Conservation (phyloP, 1,284 basidiomycete genomes). For the Mycosarcoma mackinlayi region DNA sequence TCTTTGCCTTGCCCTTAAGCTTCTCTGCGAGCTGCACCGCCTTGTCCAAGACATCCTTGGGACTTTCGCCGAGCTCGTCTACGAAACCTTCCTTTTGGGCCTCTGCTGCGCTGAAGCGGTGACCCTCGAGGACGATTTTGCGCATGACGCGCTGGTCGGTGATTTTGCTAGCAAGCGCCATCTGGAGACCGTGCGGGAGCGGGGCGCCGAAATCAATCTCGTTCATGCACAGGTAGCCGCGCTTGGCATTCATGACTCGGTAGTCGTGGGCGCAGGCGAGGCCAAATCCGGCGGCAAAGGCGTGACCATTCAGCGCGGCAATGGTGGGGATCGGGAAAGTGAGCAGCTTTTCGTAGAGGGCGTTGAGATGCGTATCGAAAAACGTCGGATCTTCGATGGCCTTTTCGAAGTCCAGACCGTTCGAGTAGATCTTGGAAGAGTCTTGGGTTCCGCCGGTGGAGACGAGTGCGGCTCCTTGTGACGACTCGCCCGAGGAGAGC, state of each 20-base stretch:
- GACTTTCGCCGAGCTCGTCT: slow-evolving; percentile 75
- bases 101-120: slow-evolving; percentile 82
- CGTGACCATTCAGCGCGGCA: slow-evolving; percentile 90
- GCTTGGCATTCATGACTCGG: slow-evolving; percentile 85
- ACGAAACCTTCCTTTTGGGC: slow-evolving; percentile 78
- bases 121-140: slow-evolving; percentile 83
- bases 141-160: slow-evolving; percentile 75
- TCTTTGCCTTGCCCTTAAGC: slow-evolving; percentile 69
- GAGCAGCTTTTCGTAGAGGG: slow-evolving; percentile 69
- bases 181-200: slow-evolving; percentile 69
- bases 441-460: slow-evolving; percentile 48
- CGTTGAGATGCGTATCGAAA: slow-evolving; percentile 71
- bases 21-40: slow-evolving; percentile 70
- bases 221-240: slow-evolving; percentile 91
- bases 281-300: slow-evolving; percentile 86
- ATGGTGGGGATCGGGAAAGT: slow-evolving; percentile 74
- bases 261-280: slow-evolving; percentile 86
- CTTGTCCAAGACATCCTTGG: slow-evolving; percentile 73
- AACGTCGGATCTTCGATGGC: slow-evolving; percentile 77
- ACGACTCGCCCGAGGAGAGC: slow-evolving; percentile 36
- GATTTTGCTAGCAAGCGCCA: slow-evolving; percentile 77
- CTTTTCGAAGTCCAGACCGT: slow-evolving; percentile 79
- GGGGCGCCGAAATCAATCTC: slow-evolving; percentile 71
- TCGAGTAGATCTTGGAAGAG: slow-evolving; percentile 55
- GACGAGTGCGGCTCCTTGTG: slow-evolving; percentile 58